Base-by-base conservation (phyloP, 345 rosid genomes). In the Gossypium longicalyx region DNA sequence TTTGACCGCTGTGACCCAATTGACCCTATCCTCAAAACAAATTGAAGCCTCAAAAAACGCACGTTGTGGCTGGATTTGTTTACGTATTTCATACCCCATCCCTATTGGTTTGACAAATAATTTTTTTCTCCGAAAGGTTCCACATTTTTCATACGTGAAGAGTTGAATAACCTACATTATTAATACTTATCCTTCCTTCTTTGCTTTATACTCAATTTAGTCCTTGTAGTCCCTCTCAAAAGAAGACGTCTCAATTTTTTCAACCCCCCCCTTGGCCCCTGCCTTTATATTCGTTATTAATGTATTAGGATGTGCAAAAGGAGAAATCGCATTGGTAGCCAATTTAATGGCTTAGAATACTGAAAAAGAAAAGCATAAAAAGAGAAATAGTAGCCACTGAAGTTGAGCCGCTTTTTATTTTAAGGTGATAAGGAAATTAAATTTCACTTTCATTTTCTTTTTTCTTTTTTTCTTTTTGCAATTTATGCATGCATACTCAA, bases 1-100 rank as follows among this genome's bases (percentile, higher is more conserved):
- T 54, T 17, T 34, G 5, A 48, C 84, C 27, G 57, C 45, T 64
- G 29, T 83, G 75, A 75, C 79, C 83, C 56, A 53, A 48, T 48
- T 48, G 52, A 48, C 52, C 52, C 52, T 48, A 48, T 34, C 41
- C 41, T 34, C 7, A 34, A 34, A 34, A 4, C 29, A 27, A 27
- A 27, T 27, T 27, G 29, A 27, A 27, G 0, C 29, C 29, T 27
- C 0, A 27, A 27, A 29, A 34, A 34, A 34, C 4, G 52, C 16
- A 48, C 52, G 52, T 12, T 52, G 57, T 16, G 7, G 2, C 0
- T 52, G 19, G 16, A 17, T 17, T 52, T 5, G 19, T 11, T 48
- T 11, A 48, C 2, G 0, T 16, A n/a, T 17, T 53, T 1, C 41
- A 34, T 34, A 4, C 41, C 7, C 41, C 7, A 7, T 4, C 41